Percentiles rank a stretch among this genome's conserved stretches.
phyloP scores from a whole-genome alignment of 2,329 filamentous ascomycete genomes.

The Aureobasidium namibiae region DNA sequence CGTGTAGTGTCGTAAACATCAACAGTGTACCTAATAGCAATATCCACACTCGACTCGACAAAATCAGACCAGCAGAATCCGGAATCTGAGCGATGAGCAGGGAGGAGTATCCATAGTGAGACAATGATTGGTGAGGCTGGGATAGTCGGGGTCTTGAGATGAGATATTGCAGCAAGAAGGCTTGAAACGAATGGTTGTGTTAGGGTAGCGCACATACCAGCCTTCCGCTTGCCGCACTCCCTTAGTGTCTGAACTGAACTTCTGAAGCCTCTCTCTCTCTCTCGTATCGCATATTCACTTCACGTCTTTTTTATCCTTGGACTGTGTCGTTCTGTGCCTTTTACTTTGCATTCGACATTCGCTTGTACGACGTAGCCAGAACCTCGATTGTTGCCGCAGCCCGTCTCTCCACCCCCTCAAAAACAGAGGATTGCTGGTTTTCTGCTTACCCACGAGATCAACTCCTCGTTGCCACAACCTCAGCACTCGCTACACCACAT shows the following conservation, averaged over 20 bases:
- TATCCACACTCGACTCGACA: background rate
- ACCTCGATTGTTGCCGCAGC: background rate
- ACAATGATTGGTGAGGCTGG: no score
- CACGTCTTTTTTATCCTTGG: background rate
- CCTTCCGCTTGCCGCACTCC: background rate
- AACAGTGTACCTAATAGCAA: slow-evolving; percentile 9
- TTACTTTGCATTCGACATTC: background rate
- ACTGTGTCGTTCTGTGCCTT: background rate
- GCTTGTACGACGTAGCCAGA: background rate
- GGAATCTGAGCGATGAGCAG: no score
- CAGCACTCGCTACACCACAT: background rate
- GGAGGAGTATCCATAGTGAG: no score
- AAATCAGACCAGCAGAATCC: background rate
- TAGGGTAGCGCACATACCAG: background rate
- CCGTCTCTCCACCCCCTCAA: background rate
- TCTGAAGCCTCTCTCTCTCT: background rate
- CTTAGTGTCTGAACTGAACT: background rate
- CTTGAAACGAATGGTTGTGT: background rate
- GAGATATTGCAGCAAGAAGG: background rate
- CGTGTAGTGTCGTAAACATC: slow-evolving; percentile 9
- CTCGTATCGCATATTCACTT: background rate
- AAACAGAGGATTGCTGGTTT: background rate
- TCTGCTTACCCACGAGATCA: background rate
- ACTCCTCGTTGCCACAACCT: background rate
- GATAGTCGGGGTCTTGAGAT: no score